These are phyloP conservation scores for Stentor roeselii DNA, from an alignment of 73 alveolate species.

Conservation along the genomic window DNA sequence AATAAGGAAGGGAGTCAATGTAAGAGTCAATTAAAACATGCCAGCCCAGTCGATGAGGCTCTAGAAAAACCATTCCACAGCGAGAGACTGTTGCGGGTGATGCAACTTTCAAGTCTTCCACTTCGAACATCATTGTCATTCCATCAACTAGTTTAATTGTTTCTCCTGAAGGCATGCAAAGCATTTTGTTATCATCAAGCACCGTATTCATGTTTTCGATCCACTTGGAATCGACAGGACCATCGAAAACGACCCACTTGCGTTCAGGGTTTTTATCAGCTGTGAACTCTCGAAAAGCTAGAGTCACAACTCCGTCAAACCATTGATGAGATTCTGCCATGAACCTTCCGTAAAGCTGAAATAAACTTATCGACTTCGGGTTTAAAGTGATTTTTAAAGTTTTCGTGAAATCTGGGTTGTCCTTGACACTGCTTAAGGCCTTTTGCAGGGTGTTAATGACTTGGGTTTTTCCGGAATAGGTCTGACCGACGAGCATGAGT, in stretches of 20 bases:
- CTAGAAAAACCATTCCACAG: conserved; percentile 98
- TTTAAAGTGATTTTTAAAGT: conserved; percentile 41
- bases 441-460: conserved; percentile 77
- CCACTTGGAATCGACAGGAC: conserved; percentile 99
- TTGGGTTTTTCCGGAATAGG: conserved; percentile 81
- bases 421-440: conserved; percentile 60
- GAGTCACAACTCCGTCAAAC: conserved; percentile 74
- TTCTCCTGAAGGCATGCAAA: conserved; percentile 77
- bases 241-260: conserved; percentile 97
- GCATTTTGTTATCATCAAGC: conserved; percentile 90
- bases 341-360: conserved; percentile 68
- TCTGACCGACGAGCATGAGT: conserved; percentile 84
- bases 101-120: conserved; percentile 81
- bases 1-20: conserved; percentile 54
- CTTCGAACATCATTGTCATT: conserved; percentile 99
- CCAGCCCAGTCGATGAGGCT: conserved; percentile 67
- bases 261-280: conserved; percentile 73
- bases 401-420: conserved; percentile 52
- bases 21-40: conserved; percentile 60
- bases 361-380: conserved; percentile 68
- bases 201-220: conserved; percentile 99
- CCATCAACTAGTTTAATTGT: conserved; percentile 41
- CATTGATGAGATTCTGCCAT: conserved; percentile 83
- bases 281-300: conserved; percentile 70
- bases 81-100: conserved; percentile 99